Percentiles rank a stretch among this genome's conserved stretches.
Conservation (phyloP, 305 asterid species). For the Fraxinus sp. region DNA sequence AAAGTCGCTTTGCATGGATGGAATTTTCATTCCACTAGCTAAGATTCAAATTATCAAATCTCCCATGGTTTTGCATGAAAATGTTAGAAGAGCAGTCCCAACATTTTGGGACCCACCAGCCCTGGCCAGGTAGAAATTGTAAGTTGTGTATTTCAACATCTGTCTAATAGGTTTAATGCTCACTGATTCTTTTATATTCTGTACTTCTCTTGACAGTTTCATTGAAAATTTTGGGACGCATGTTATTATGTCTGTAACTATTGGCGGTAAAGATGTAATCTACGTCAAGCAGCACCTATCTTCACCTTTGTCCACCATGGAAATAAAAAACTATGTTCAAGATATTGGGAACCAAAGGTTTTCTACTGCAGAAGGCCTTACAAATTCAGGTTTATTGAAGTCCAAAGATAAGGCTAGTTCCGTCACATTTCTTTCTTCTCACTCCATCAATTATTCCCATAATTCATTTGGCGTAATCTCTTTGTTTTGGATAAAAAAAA, state of each 20-base stretch:
- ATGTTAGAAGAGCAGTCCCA: conserved; percentile 68
- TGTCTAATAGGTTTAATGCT: conserved; percentile 11
- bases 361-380: conserved; percentile 57
- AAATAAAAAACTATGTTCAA: conserved; percentile 78
- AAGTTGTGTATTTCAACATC: not conserved
- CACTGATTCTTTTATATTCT: conserved; percentile 27
- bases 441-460: conserved; percentile 3
- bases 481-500: not conserved
- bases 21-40: conserved; percentile 74
- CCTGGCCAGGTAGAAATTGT: conserved; percentile 57
- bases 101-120: conserved; percentile 83
- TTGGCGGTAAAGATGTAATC: conserved; percentile 87
- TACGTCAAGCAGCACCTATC: conserved; percentile 67
- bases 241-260: conserved; percentile 68
- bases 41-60: conserved; percentile 55
- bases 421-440: conserved; percentile 22
- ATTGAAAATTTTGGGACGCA: conserved; percentile 87
- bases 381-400: conserved; percentile 70
- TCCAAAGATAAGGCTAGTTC: conserved; percentile 71
- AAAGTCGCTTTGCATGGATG: conserved; percentile 78
- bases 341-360: conserved; percentile 86
- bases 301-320: conserved; percentile 63
- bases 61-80: conserved; percentile 55
- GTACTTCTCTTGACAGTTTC: conserved; percentile 48
- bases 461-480: not conserved